Evolutionary conservation across 225 moss, liverwort and hornwort species (phyloP).

Genomic region (Physcomitrium patens): DNA sequence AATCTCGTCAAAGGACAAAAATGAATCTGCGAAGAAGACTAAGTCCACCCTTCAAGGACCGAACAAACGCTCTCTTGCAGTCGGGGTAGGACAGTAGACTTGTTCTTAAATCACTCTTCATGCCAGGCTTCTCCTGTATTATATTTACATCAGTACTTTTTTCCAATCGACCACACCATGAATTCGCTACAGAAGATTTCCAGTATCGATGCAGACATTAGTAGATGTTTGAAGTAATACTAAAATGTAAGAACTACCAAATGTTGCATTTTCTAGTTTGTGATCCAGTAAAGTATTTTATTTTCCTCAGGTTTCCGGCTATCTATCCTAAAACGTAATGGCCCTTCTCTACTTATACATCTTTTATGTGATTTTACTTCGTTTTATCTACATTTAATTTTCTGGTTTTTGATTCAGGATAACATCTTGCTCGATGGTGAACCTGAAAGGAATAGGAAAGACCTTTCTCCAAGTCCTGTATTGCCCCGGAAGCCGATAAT

Average conservation of each 20-base stretch:
- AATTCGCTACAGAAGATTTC: slow-evolving; percentile 2
- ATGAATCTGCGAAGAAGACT: slow-evolving; percentile 22
- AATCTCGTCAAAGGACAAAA: slow-evolving; percentile 27
- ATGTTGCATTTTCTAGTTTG: not conserved
- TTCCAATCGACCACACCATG: not conserved
- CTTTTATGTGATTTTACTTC: not conserved
- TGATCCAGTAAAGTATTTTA: not conserved
- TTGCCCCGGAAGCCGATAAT: slow-evolving; percentile 29
- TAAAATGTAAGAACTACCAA: slow-evolving; percentile 5
- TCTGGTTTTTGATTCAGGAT: slow-evolving; percentile 30
- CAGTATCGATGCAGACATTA: not conserved
- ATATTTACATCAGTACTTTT: not conserved
- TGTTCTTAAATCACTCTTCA: not conserved
- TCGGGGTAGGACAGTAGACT: slow-evolving; percentile 34
- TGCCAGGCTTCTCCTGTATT: not conserved
- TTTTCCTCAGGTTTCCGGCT: not conserved
- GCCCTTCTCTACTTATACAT: too few relatives aligned
- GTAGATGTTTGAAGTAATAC: not conserved
- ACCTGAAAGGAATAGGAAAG: slow-evolving; percentile 23
- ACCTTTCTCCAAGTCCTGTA: slow-evolving; percentile 28
- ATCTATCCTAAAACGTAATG: too few relatives aligned
- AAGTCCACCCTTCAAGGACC: slow-evolving; percentile 29
- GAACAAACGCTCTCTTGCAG: slow-evolving; percentile 29
- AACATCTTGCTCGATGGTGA: slow-evolving; percentile 20
- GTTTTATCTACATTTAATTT: slow-evolving; percentile 1